A percentile compares a stretch with the other conserved stretches of the same genome.
Conservation (phyloP, 139 green algal genomes). For the Trebouxia sp. region DNA sequence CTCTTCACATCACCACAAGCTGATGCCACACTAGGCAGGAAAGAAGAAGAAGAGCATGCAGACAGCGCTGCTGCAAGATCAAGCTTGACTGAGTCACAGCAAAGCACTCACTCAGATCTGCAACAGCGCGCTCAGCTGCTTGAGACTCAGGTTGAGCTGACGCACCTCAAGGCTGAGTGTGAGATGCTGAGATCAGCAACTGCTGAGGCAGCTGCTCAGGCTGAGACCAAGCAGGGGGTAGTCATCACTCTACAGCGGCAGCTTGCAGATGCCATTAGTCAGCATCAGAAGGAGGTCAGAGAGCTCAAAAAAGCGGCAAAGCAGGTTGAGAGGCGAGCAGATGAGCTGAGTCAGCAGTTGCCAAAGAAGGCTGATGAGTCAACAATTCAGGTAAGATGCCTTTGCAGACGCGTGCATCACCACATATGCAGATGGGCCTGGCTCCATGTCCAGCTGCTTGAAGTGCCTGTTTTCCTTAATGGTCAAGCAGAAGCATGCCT, state of each 20-base stretch:
- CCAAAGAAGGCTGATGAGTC: background rate
- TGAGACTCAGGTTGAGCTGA: background rate
- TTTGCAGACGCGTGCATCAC: no score
- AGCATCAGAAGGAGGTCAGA: background rate
- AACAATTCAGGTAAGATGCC: background rate
- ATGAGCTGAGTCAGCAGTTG: constrained; percentile 9
- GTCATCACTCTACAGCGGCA: background rate
- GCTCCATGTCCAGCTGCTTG: no score
- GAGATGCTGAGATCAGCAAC: background rate
- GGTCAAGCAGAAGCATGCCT: no score
- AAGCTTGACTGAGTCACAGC: background rate
- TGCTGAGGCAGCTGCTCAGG: background rate
- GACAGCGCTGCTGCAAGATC: no score
- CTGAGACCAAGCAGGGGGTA: background rate
- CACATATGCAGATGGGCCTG: no score
- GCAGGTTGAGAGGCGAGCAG: background rate
- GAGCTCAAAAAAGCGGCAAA: constrained; percentile 14
- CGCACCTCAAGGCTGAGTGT: background rate
- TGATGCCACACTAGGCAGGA: no score
- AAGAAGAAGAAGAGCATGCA: no score
- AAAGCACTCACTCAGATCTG: background rate
- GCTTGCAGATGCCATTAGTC: background rate
- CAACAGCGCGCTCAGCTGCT: background rate
- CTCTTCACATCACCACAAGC: no score
- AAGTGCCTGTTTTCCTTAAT: no score